phyloP scores from a whole-genome alignment of 306 rosid genomes.

The Glycyrrhiza uralensis region DNA sequence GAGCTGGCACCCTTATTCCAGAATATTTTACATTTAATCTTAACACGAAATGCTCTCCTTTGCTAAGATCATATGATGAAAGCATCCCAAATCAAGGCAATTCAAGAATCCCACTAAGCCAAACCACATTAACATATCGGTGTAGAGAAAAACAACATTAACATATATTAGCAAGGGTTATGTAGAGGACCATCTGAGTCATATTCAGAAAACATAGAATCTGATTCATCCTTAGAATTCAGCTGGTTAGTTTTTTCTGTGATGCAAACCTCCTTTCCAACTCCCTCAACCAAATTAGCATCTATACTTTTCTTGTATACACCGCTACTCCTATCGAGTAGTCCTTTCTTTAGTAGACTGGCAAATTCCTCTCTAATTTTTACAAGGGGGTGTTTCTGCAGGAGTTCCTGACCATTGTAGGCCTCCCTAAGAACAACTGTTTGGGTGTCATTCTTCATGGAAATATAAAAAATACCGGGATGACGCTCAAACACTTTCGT shows the following conservation, averaged over 20 bases:
- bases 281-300: conserved; percentile 18
- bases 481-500: conserved; percentile 93
- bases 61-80: neutral
- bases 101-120: conserved; percentile 10
- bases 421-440: conserved; percentile 80
- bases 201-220: conserved; percentile 31
- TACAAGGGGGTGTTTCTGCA: conserved; percentile 60
- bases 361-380: conserved; percentile 62
- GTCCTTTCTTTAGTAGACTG: conserved; percentile 49
- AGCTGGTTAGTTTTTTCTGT: neutral
- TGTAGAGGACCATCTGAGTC: conserved; percentile 28
- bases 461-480: conserved; percentile 85
- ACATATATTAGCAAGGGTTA: conserved; percentile 16
- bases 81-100: neutral
- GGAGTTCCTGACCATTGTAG: conserved; percentile 48
- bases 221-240: conserved; percentile 35
- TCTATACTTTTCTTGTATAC: conserved; percentile 40
- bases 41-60: neutral
- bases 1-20: neutral
- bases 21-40: neutral
- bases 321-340: conserved; percentile 65
- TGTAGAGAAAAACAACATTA: neutral
- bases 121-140: neutral
- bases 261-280: neutral
- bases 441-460: conserved; percentile 69